Conservation (phyloP, 2,329 filamentous ascomycete species). For the Botryotinia globosa region DNA sequence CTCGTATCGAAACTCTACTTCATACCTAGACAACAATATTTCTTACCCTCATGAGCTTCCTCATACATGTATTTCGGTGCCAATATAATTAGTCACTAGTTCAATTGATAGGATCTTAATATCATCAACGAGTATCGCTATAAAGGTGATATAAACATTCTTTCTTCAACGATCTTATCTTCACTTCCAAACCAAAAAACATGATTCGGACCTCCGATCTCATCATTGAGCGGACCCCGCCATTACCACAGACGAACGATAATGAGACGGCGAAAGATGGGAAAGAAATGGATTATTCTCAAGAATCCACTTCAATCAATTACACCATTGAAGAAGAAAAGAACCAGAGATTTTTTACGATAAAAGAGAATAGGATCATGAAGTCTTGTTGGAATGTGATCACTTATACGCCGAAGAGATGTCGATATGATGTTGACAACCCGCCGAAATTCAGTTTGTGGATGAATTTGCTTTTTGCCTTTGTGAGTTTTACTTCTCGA, state of each 20-base stretch:
- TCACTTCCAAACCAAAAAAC: background rate
- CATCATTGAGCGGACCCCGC: background rate
- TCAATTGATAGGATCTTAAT: background rate
- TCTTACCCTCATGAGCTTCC: background rate
- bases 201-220: constrained; percentile 9
- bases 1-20: background rate
- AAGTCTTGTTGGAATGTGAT: constrained; percentile 38
- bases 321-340: constrained; percentile 20
- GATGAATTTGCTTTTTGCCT: constrained; percentile 65
- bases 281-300: constrained; percentile 6
- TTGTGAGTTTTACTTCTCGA: constrained; percentile 36
- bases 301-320: constrained; percentile 23
- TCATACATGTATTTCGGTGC: background rate
- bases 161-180: background rate
- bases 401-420: constrained; percentile 61
- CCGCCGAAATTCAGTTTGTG: constrained; percentile 66
- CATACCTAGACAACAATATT: background rate
- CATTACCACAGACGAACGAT: background rate
- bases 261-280: background rate
- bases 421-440: constrained; percentile 63
- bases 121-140: background rate
- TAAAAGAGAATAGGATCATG: constrained; percentile 25
- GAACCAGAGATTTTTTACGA: constrained; percentile 22
- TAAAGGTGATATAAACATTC: background rate
- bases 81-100: background rate